phyloP scores from a whole-genome alignment of 768 basidiomycete species.

The Solioccasus polychromus region DNA sequence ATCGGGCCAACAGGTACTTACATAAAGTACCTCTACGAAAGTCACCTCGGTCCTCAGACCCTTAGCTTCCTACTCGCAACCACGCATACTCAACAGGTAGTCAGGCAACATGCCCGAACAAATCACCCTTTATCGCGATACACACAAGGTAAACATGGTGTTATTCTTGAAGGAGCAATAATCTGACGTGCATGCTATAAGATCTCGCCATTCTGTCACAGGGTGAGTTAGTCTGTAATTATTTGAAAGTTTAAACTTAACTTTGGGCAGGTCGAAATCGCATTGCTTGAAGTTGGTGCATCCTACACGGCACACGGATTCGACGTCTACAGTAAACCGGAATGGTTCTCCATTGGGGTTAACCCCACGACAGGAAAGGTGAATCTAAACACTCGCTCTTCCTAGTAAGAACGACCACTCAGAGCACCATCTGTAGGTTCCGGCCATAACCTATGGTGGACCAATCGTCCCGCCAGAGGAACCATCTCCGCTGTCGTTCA shows the following conservation, averaged over 20 bases:
- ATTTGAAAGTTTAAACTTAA: background rate
- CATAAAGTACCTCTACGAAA: too few relatives aligned
- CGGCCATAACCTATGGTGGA: constrained; percentile 59
- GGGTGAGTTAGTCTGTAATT: constrained; percentile 31
- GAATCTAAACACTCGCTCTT: background rate
- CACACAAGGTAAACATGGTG: background rate
- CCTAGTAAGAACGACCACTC: background rate
- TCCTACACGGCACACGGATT: constrained; percentile 51
- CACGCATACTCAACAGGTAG: background rate
- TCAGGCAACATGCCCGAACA: constrained; percentile 20
- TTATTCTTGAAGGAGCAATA: too few relatives aligned
- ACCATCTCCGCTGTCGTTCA: constrained; percentile 56
- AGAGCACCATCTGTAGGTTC: constrained; percentile 40
- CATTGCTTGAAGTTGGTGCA: constrained; percentile 51
- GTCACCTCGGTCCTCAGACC: too few relatives aligned
- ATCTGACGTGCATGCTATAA: constrained; percentile 16
- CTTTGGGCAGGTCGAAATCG: constrained; percentile 47
- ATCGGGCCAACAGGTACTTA: too few relatives aligned
- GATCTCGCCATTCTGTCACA: constrained; percentile 55
- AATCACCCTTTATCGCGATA: constrained; percentile 36
- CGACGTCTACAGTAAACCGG: constrained; percentile 60
- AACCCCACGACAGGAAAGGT: constrained; percentile 63
- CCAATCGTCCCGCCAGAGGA: constrained; percentile 48
- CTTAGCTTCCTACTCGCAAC: background rate
- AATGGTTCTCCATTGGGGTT: constrained; percentile 56